Conservation (phyloP, 805 yeast species). For the Candida piceae region DNA sequence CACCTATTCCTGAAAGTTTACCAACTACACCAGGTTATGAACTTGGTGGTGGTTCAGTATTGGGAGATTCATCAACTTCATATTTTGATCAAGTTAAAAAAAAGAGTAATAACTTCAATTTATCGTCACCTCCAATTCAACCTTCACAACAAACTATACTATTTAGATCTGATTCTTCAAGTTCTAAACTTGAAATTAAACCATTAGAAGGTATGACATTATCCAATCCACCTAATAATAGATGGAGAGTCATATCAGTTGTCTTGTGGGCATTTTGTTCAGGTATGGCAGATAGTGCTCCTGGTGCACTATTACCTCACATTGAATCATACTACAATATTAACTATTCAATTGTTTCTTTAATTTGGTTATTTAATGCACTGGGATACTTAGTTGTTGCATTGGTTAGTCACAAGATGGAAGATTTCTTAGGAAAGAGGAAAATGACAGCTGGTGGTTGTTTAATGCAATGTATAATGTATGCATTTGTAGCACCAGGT, state of each 20-base stretch:
- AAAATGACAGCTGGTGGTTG: slow-evolving; percentile 38
- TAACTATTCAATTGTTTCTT: slow-evolving; percentile 48
- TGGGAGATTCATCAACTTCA: slow-evolving; percentile 5
- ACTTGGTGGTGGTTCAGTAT: slow-evolving; percentile 10
- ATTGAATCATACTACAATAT: slow-evolving; percentile 46
- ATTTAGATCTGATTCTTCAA: neutral
- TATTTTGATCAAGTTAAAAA: slow-evolving; percentile 13
- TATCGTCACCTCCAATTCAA: slow-evolving; percentile 12
- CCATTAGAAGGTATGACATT: slow-evolving; percentile 32
- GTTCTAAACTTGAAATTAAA: slow-evolving; percentile 4
- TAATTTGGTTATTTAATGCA: slow-evolving; percentile 55
- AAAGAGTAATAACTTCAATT: slow-evolving; percentile 3
- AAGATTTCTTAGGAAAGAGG: slow-evolving; percentile 36
- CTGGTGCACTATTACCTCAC: slow-evolving; percentile 55
- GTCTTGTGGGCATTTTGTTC: slow-evolving; percentile 36
- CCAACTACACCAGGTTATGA: slow-evolving; percentile 40
- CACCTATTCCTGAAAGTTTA: slow-evolving; percentile 36
- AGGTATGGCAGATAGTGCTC: slow-evolving; percentile 52
- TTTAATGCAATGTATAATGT: slow-evolving; percentile 34
- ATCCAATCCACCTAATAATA: slow-evolving; percentile 38
- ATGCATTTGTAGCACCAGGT: slow-evolving; percentile 43
- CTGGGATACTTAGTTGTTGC: slow-evolving; percentile 51
- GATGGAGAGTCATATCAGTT: slow-evolving; percentile 37
- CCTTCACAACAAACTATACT: slow-evolving; percentile 13
- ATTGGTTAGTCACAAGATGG: slow-evolving; percentile 40